Percentiles rank a stretch among this genome's conserved stretches.
These are phyloP conservation scores for Hymenoscyphus infarciens DNA, from an alignment of 2,329 filamentous ascomycete species.

Conservation along the genomic window DNA sequence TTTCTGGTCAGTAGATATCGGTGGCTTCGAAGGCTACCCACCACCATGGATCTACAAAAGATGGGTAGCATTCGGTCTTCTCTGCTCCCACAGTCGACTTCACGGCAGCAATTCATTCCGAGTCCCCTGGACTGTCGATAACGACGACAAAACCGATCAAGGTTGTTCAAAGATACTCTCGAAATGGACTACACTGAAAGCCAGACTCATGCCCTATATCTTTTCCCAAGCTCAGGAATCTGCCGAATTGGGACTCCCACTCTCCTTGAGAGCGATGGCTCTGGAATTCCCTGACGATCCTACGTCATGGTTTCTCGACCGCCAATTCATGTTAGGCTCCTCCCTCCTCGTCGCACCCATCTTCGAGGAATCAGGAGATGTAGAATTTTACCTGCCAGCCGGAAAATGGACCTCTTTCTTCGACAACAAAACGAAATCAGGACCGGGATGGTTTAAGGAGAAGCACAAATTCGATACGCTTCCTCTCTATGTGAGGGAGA, in stretches of 20 bases:
- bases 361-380: slow-evolving; percentile 52
- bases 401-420: slow-evolving; percentile 50
- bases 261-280: slow-evolving; percentile 54
- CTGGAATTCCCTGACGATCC: slow-evolving; percentile 58
- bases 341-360: slow-evolving; percentile 55
- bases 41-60: slow-evolving; percentile 59
- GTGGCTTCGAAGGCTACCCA: slow-evolving; percentile 59
- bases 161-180: slow-evolving; percentile 48
- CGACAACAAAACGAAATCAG: slow-evolving; percentile 39
- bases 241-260: slow-evolving; percentile 47
- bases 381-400: slow-evolving; percentile 54
- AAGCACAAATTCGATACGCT: slow-evolving; percentile 46
- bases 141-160: slow-evolving; percentile 47
- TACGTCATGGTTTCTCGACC: slow-evolving; percentile 55
- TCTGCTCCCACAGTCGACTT: slow-evolving; percentile 57
- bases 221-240: slow-evolving; percentile 49
- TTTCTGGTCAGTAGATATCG: slow-evolving; percentile 61
- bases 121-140: slow-evolving; percentile 61
- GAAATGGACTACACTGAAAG: slow-evolving; percentile 44
- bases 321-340: slow-evolving; percentile 60
- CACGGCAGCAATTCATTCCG: slow-evolving; percentile 59
- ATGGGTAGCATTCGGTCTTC: slow-evolving; percentile 60
- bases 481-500: slow-evolving; percentile 44
- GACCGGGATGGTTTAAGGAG: slow-evolving; percentile 45
- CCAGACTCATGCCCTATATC: slow-evolving; percentile 56